Percentiles rank a stretch among this genome's conserved stretches.
phyloP scores from a whole-genome alignment of 768 basidiomycete genomes.

The Amyloporia xantha region DNA sequence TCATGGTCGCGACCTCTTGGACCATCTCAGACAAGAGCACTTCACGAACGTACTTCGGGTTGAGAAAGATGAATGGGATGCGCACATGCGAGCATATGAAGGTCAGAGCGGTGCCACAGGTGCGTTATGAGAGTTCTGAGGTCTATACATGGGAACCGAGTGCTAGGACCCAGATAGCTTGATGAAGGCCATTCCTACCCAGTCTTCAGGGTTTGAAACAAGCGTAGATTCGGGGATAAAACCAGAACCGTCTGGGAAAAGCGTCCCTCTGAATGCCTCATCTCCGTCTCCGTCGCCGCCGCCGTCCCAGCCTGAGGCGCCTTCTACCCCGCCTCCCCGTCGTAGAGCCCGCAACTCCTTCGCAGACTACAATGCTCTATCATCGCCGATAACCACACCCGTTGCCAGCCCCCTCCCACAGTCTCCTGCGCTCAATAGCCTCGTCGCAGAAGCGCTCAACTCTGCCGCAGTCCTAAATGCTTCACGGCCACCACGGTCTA shows the following conservation, averaged over 20 bases:
- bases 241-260: too few species aligned
- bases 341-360: slow-evolving; percentile 5
- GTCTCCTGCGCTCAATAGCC: slow-evolving; percentile 10
- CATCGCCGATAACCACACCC: slow-evolving; percentile 1
- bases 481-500: not conserved
- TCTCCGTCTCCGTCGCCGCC: not conserved
- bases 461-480: slow-evolving; percentile 4
- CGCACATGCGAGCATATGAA: slow-evolving; percentile 7
- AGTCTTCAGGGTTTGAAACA: not conserved
- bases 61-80: slow-evolving; percentile 6
- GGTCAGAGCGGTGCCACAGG: slow-evolving; percentile 11
- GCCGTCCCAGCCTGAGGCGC: not conserved
- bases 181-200: slow-evolving; percentile 1
- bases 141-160: not conserved
- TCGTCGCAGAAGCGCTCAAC: slow-evolving; percentile 14
- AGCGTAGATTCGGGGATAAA: too few species aligned
- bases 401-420: slow-evolving; percentile 6
- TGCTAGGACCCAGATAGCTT: not conserved
- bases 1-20: not conserved
- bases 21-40: slow-evolving; percentile 8
- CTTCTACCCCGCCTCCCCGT: not conserved
- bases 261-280: not conserved
- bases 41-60: slow-evolving; percentile 8
- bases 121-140: slow-evolving; percentile 1
- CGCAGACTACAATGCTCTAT: slow-evolving; percentile 9